Percentiles rank a stretch among this genome's conserved stretches.
Evolutionary conservation across 495 filamentous ascomycete genomes (phyloP).

Genomic region (Aspergillus leporis): DNA sequence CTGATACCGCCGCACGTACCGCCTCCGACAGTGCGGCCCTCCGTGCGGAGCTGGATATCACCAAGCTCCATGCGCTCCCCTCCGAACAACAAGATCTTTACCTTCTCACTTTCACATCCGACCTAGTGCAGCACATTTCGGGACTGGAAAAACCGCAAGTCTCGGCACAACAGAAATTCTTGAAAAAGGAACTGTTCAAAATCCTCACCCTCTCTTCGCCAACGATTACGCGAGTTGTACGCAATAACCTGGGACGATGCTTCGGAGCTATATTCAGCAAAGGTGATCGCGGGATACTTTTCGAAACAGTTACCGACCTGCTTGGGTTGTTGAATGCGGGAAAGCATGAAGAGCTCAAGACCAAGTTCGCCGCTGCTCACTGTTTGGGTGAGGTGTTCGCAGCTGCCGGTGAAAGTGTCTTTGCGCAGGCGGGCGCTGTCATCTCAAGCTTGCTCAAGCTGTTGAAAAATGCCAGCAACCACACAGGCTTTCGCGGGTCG

Average conservation of each 20-base stretch:
- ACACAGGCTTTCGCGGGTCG: slow-evolving; percentile 80
- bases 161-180: slow-evolving; percentile 80
- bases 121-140: slow-evolving; percentile 78
- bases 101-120: slow-evolving; percentile 83
- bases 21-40: slow-evolving; percentile 37
- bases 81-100: slow-evolving; percentile 96
- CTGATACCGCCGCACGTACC: slow-evolving; percentile 31
- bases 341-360: slow-evolving; percentile 76
- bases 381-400: slow-evolving; percentile 89
- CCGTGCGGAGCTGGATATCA: slow-evolving; percentile 71
- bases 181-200: slow-evolving; percentile 89
- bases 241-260: slow-evolving; percentile 82
- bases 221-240: slow-evolving; percentile 81
- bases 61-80: slow-evolving; percentile 84
- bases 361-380: slow-evolving; percentile 83
- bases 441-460: slow-evolving; percentile 73
- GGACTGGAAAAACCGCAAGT: slow-evolving; percentile 72
- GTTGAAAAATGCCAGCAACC: slow-evolving; percentile 74
- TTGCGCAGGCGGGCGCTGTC: slow-evolving; percentile 74
- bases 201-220: slow-evolving; percentile 86
- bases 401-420: slow-evolving; percentile 88
- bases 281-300: slow-evolving; percentile 88
- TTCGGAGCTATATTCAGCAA: slow-evolving; percentile 82
- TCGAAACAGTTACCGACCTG: slow-evolving; percentile 91
- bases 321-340: slow-evolving; percentile 70